Evolutionary conservation across 768 basidiomycete species (phyloP).

Genomic region (Termitomyces sp.): DNA sequence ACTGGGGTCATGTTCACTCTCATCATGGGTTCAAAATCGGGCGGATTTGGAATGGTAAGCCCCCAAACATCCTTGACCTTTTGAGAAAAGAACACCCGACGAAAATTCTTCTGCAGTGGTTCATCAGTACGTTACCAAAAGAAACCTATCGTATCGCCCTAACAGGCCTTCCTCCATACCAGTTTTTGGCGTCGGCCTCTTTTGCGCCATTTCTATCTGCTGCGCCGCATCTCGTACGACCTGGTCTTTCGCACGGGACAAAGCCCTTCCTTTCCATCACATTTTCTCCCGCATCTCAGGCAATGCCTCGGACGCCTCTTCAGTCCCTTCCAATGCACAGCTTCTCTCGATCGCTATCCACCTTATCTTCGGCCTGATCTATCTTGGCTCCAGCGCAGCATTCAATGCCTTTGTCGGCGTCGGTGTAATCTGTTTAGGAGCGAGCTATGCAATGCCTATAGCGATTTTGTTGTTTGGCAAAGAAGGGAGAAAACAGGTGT

Average conservation of each 20-base stretch:
- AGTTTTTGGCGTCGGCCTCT: constrained; percentile 53
- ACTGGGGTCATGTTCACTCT: constrained; percentile 57
- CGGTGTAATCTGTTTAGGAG: constrained; percentile 59
- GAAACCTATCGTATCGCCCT: neutral
- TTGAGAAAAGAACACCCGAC: neutral
- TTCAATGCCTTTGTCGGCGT: constrained; percentile 69
- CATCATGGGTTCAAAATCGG: constrained; percentile 54
- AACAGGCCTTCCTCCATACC: constrained; percentile 9
- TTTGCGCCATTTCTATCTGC: constrained; percentile 62
- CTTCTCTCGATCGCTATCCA: constrained; percentile 54
- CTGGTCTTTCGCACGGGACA: constrained; percentile 68
- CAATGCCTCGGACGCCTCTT: constrained; percentile 25
- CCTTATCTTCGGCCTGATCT: constrained; percentile 55
- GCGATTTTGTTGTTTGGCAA: constrained; percentile 38
- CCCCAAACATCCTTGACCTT: no score
- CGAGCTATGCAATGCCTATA: constrained; percentile 61
- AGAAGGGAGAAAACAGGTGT: constrained; percentile 36
- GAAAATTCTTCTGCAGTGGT: constrained; percentile 24
- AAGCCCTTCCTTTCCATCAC: constrained; percentile 50
- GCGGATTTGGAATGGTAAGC: constrained; percentile 57
- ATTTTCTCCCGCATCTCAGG: constrained; percentile 43
- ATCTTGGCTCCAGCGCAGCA: constrained; percentile 55
- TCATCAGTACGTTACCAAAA: constrained; percentile 28
- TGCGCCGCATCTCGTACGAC: constrained; percentile 66
- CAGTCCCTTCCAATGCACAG: constrained; percentile 57